Percentiles rank a stretch among this genome's conserved stretches.
Evolutionary conservation across 1,284 basidiomycete genomes (phyloP).

Genomic region (Termitomyces sp.): DNA sequence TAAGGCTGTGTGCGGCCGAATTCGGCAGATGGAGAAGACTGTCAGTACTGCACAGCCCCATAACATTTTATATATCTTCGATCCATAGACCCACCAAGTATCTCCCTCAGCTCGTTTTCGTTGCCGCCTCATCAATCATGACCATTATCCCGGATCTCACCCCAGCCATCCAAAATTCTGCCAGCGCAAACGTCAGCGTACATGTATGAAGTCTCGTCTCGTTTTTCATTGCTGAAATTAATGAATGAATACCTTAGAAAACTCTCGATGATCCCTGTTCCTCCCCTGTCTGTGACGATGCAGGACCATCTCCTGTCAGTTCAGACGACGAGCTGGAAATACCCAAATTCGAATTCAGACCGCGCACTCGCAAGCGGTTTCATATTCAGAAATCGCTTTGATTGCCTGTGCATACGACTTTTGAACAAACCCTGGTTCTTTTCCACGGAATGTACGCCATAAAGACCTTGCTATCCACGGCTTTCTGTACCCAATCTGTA

Average conservation of each 20-base stretch:
- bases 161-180: neutral
- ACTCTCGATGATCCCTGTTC: neutral
- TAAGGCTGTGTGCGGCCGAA: too few relatives aligned
- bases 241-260: neutral
- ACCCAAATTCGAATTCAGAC: neutral
- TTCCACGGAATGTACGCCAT: neutral
- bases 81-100: neutral
- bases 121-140: neutral
- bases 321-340: conserved; percentile 3
- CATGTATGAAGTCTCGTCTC: neutral
- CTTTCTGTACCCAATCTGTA: neutral
- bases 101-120: neutral
- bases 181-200: neutral
- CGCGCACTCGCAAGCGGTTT: neutral
- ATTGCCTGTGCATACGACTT: neutral
- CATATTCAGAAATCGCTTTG: neutral
- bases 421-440: neutral
- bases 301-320: neutral
- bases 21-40: too few relatives aligned
- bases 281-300: neutral
- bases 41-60: too few relatives aligned
- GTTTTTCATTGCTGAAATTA: neutral
- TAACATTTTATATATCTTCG: too few relatives aligned
- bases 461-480: neutral
- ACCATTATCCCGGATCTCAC: neutral